These are phyloP conservation scores for Phialophora tarda DNA, from an alignment of 2,329 filamentous ascomycete genomes.

Conservation along the genomic window DNA sequence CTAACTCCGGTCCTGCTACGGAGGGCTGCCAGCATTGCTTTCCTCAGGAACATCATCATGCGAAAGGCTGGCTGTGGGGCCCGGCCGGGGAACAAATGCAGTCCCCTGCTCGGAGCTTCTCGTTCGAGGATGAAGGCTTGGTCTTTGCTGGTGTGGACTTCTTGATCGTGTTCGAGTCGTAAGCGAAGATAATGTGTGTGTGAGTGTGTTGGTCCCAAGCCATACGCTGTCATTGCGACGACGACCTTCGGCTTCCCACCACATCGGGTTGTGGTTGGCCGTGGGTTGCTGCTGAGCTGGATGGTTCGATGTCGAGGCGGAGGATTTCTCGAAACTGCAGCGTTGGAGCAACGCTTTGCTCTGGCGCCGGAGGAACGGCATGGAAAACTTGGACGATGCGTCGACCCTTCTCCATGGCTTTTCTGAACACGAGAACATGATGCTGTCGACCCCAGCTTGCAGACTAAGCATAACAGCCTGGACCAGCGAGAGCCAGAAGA, in stretches of 20 bases:
- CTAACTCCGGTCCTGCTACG: neutral
- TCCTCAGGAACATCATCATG: neutral
- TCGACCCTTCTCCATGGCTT: constrained; percentile 64
- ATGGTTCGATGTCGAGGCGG: constrained; percentile 1
- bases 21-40: neutral
- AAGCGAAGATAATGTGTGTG: constrained; percentile 20
- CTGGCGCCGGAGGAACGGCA: constrained; percentile 10
- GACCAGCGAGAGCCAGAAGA: constrained; percentile 63
- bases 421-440: constrained; percentile 72
- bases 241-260: constrained; percentile 39
- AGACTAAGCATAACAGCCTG: constrained; percentile 65
- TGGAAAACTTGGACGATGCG: constrained; percentile 25
- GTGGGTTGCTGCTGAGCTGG: neutral
- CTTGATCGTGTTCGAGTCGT: constrained; percentile 25
- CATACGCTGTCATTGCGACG: constrained; percentile 38
- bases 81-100: constrained; percentile 14
- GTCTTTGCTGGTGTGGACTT: constrained; percentile 25
- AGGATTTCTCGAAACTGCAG: neutral
- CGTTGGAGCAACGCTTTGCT: constrained; percentile 20
- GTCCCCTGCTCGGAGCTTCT: constrained; percentile 19
- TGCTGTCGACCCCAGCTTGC: constrained; percentile 71
- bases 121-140: constrained; percentile 11
- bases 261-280: constrained; percentile 19
- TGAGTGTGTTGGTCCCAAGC: constrained; percentile 32
- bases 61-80: neutral